Conservation (phyloP, 1,139 yeast genomes). For the Suhomyces maxii region DNA sequence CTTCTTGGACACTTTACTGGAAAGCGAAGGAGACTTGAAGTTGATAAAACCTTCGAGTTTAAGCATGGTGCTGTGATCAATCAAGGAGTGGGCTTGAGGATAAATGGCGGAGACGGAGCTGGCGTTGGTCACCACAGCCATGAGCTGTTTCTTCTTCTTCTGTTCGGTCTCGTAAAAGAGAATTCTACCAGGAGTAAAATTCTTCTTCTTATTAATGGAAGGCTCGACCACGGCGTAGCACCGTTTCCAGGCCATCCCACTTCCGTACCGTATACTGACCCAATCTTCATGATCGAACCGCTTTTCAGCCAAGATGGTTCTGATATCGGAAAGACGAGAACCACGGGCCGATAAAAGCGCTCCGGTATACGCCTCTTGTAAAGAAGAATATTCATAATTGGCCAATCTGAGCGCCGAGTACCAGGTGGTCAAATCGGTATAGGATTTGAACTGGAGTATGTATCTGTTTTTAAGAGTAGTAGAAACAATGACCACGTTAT, state of each 20-base stretch:
- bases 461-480: constrained; percentile 89
- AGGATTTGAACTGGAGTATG: constrained; percentile 71
- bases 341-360: constrained; percentile 90
- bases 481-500: constrained; percentile 80
- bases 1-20: constrained; percentile 41
- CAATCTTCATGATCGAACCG: constrained; percentile 89
- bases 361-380: constrained; percentile 96
- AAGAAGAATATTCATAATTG: constrained; percentile 71
- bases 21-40: constrained; percentile 49
- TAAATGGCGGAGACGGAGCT: constrained; percentile 86
- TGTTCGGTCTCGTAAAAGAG: constrained; percentile 65
- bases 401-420: constrained; percentile 78
- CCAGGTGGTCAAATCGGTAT: constrained; percentile 63
- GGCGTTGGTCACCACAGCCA: constrained; percentile 78
- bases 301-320: constrained; percentile 80
- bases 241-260: constrained; percentile 97
- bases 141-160: constrained; percentile 64
- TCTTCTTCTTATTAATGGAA: constrained; percentile 41
- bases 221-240: constrained; percentile 95
- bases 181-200: constrained; percentile 54
- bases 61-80: constrained; percentile 84
- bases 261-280: constrained; percentile 91
- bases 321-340: constrained; percentile 78
- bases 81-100: constrained; percentile 77
- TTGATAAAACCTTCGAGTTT: constrained; percentile 81